These are phyloP conservation scores for Stagonosporopsis chrysanthemi DNA, from an alignment of 2,329 filamentous ascomycete genomes.

Conservation along the genomic window DNA sequence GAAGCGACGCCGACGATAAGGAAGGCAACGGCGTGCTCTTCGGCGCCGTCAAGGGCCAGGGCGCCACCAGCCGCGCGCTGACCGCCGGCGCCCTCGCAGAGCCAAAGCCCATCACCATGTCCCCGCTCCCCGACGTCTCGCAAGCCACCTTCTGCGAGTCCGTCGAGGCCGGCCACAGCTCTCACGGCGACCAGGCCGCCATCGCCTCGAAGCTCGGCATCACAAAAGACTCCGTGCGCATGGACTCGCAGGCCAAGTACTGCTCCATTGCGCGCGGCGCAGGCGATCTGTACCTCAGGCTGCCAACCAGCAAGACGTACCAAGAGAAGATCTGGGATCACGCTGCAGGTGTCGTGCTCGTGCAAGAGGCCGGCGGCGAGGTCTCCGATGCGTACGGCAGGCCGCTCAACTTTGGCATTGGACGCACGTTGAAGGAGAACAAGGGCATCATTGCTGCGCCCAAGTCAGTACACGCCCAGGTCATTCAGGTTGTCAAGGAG, in stretches of 20 bases:
- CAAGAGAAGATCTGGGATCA: conserved; percentile 99
- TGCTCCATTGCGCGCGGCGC: conserved; percentile 92
- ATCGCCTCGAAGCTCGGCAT: conserved; percentile 89
- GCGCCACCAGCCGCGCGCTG: conserved; percentile 81
- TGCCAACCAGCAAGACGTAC: conserved; percentile 86
- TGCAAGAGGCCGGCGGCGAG: conserved; percentile 88
- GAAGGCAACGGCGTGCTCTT: conserved; percentile 86
- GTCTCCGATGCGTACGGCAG: conserved; percentile 91
- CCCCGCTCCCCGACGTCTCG: conserved; percentile 73
- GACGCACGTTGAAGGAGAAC: conserved; percentile 85
- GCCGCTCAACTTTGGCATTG: conserved; percentile 83
- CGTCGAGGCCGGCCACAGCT: conserved; percentile 91
- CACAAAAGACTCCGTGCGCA: conserved; percentile 85
- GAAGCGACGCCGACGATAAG: conserved; percentile 75
- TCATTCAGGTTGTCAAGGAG: conserved; percentile 82
- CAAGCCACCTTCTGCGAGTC: conserved; percentile 95
- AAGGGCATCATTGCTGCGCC: conserved; percentile 94
- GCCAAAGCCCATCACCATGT: conserved; percentile 78
- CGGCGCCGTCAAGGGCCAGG: conserved; percentile 79
- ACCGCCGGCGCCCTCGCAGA: conserved; percentile 62
- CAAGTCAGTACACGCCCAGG: conserved; percentile 73
- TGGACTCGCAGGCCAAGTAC: conserved; percentile 99
- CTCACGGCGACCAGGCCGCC: conserved; percentile 83
- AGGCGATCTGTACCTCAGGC: conserved; percentile 90
- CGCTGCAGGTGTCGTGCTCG: conserved; percentile 91